Base-by-base conservation (phyloP, 1,284 basidiomycete species). In the Leccinum solheimii region DNA sequence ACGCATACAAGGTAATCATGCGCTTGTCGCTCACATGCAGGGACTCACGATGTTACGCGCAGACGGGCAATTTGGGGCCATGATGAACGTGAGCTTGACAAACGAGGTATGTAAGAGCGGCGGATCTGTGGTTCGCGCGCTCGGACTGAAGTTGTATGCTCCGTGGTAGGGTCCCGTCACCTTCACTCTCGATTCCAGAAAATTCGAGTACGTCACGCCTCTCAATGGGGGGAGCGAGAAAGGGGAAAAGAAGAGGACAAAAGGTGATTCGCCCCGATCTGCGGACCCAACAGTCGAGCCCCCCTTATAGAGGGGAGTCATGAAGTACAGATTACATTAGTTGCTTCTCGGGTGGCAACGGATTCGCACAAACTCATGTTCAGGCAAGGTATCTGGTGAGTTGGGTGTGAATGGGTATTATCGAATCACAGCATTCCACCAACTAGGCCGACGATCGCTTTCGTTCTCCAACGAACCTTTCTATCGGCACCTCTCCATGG, bases 1-100 rank as follows among this genome's bases (percentile, higher is more conserved):
- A 55, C 91, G 86, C 75, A 88, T 97, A 65, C 83, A 92, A 83
- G 94, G 94, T 92, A 43, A 23, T 5, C 14, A 8, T 23, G 19
- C 2, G 16, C 67, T 34, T 21, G 58, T 32, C 16, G 10, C 19
- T 21, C 19, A 21, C 8, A 38, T 2, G 27, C 19, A 40, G 40
- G 9, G 32, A 61, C 63, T 63, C 57, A 38, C 52, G 16, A 3
- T 26, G 9, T 32, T 26, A 14, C 6, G 27, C 53, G 43, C 57
- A 95, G 93, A 95, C 73, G 94, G 94, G n/a, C 81, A 81, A 68
- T 96, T 97, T 73, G 94, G 94, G 36, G 94, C 94, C 4, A 95
- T 95, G 94, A 96, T 96, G 94, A 83, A 88, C 61, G 92, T 97
- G 56, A 85, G 81, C 62, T 77, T 96, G 58, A 88, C 83, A 40